phyloP scores from a whole-genome alignment of 2,329 filamentous ascomycete genomes.

The Aureobasidium lini region DNA sequence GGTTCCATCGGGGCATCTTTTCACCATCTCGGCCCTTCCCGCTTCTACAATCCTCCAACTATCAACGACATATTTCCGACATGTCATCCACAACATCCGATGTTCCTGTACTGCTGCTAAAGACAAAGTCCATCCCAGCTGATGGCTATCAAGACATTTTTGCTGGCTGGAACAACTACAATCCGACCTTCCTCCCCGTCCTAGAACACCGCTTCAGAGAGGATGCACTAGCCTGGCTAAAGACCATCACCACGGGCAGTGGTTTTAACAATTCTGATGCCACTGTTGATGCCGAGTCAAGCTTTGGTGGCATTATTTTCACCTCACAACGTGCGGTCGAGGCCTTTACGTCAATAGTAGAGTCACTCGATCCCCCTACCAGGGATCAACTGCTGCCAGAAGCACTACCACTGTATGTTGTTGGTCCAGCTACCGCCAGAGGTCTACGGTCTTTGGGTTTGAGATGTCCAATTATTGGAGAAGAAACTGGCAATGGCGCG shows the following conservation, averaged over 20 bases:
- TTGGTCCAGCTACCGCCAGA: conserved; percentile 72
- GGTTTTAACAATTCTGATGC: conserved; percentile 27
- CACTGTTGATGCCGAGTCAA: conserved; percentile 23
- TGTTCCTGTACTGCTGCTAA: conserved; percentile 62
- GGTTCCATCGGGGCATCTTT: conserved; percentile 1
- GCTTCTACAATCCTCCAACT: conserved; percentile 1
- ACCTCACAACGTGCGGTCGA: conserved; percentile 80
- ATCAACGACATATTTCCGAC: neutral
- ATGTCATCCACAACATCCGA: conserved; percentile 15
- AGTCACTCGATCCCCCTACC: conserved; percentile 36
- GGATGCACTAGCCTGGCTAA: conserved; percentile 49
- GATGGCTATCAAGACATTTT: conserved; percentile 70
- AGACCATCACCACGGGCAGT: conserved; percentile 41
- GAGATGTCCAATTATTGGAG: conserved; percentile 59
- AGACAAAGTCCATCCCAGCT: conserved; percentile 64
- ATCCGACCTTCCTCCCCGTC: conserved; percentile 67
- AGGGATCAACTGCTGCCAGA: conserved; percentile 33
- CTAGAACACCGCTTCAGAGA: conserved; percentile 63
- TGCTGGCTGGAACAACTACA: conserved; percentile 41
- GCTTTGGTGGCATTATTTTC: conserved; percentile 73
- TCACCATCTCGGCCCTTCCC: conserved; percentile 7
- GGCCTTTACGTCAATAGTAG: conserved; percentile 59
- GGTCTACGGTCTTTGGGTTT: conserved; percentile 53
- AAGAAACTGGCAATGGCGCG: conserved; percentile 79
- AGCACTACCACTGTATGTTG: conserved; percentile 63